phyloP scores from a whole-genome alignment of 305 asterid species.

The Fraxinus paxiana region DNA sequence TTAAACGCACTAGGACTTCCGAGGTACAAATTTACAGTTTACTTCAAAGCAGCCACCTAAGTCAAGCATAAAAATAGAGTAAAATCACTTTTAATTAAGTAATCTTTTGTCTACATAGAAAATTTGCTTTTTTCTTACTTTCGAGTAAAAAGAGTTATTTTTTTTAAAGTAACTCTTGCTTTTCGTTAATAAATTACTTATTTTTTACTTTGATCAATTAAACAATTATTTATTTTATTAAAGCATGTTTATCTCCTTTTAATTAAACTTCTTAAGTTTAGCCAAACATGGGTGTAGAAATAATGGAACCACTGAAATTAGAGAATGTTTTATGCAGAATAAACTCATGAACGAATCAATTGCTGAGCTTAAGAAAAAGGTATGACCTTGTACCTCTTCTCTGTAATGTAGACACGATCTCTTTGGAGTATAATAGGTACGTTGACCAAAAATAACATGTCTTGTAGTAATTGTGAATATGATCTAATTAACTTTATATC shows the following conservation, averaged over 20 bases:
- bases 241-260: not conserved
- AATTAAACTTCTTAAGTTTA: not conserved
- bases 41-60: not conserved
- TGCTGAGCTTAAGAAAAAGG: constrained; percentile 77
- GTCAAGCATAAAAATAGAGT: not conserved
- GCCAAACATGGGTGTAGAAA: not conserved
- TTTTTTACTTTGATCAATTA: not conserved
- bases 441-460: not conserved
- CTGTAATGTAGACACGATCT: not conserved
- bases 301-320: not conserved
- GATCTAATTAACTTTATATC: not conserved
- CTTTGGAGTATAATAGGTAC: not conserved
- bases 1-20: constrained; percentile 55
- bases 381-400: constrained; percentile 3
- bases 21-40: constrained; percentile 41
- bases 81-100: not conserved
- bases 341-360: constrained; percentile 78
- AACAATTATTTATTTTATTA: not conserved
- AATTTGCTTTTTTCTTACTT: not conserved
- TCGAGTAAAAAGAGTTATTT: not conserved
- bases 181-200: not conserved
- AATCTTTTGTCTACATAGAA: not conserved
- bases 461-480: not conserved
- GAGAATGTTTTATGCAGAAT: constrained; percentile 46
- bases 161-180: not conserved